phyloP scores from a whole-genome alignment of 2,329 filamentous ascomycete genomes.

The Cryphonectria naterciae region DNA sequence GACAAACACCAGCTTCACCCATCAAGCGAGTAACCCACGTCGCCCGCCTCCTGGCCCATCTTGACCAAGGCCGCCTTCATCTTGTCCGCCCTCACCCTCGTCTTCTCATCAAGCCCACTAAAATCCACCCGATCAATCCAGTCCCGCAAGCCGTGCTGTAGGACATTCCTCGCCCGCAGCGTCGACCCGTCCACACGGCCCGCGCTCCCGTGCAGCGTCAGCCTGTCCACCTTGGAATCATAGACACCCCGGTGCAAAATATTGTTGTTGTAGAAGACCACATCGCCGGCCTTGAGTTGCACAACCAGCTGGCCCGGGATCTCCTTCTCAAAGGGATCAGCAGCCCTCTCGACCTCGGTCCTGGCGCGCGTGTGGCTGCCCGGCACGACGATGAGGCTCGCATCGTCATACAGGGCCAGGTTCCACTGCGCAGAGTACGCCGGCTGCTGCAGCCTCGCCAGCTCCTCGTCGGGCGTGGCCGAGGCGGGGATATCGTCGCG shows the following conservation, averaged over 20 bases:
- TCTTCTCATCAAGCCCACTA: conserved; percentile 45
- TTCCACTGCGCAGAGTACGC: conserved; percentile 87
- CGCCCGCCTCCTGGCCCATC: conserved; percentile 60
- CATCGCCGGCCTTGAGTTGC: conserved; percentile 70
- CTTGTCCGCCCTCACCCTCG: conserved; percentile 54
- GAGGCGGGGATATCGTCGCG: conserved; percentile 77
- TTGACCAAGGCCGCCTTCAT: conserved; percentile 66
- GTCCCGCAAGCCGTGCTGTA: conserved; percentile 70
- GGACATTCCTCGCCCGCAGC: conserved; percentile 66
- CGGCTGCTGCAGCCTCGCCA: conserved; percentile 59
- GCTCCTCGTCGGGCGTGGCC: conserved; percentile 69
- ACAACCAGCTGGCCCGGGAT: conserved; percentile 49
- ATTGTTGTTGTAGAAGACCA: conserved; percentile 86
- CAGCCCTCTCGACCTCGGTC: conserved; percentile 69
- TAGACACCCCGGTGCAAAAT: conserved; percentile 75
- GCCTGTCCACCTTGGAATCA: conserved; percentile 58
- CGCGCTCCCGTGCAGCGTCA: conserved; percentile 72
- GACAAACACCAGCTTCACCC: conserved; percentile 38
- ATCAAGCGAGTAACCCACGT: conserved; percentile 64
- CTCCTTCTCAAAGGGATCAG: conserved; percentile 57
- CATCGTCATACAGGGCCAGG: conserved; percentile 76
- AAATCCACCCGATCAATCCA: conserved; percentile 66
- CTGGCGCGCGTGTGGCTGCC: conserved; percentile 74
- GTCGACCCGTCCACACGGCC: conserved; percentile 59
- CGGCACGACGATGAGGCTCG: conserved; percentile 74